Evolutionary conservation across 2,329 filamentous ascomycete genomes (phyloP).

Genomic region (Colletotrichum sp.): DNA sequence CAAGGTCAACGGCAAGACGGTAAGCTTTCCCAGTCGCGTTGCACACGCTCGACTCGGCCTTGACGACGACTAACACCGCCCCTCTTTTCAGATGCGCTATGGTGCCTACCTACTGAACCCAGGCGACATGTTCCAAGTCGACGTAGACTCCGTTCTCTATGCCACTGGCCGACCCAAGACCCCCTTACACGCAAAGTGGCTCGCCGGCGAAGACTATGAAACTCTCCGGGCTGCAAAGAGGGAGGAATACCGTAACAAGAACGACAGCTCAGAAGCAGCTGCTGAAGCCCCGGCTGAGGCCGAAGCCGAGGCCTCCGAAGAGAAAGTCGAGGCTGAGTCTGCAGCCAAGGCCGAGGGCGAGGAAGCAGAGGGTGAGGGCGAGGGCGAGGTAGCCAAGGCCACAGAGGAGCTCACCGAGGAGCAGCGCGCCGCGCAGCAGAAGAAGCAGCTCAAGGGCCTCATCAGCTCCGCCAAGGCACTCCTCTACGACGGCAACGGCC

Average conservation of each 20-base stretch:
- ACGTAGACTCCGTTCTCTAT: slow-evolving; percentile 84
- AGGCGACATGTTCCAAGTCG: slow-evolving; percentile 97
- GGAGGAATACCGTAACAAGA: not conserved
- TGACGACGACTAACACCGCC: not conserved
- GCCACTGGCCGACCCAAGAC: slow-evolving; percentile 81
- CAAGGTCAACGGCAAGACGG: slow-evolving; percentile 96
- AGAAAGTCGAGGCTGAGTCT: not conserved
- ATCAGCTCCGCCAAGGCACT: slow-evolving; percentile 64
- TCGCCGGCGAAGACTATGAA: slow-evolving; percentile 27
- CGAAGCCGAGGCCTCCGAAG: slow-evolving; percentile 1
- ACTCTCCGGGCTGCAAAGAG: slow-evolving; percentile 30
- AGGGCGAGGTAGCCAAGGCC: slow-evolving; percentile 18
- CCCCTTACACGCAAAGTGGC: slow-evolving; percentile 17
- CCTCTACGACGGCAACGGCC: slow-evolving; percentile 54
- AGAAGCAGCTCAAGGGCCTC: slow-evolving; percentile 52
- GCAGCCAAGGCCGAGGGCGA: slow-evolving; percentile 22
- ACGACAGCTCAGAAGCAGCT: not conserved
- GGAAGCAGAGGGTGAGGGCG: slow-evolving; percentile 22
- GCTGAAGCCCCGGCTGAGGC: not conserved
- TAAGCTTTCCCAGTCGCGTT: slow-evolving; percentile 41
- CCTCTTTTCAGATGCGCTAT: slow-evolving; percentile 74
- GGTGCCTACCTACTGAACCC: slow-evolving; percentile 95
- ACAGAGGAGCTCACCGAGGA: slow-evolving; percentile 27
- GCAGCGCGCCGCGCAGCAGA: slow-evolving; percentile 34
- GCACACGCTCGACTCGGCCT: not conserved